Conservation (phyloP, 495 filamentous ascomycete genomes). For the Tuber indicum region DNA sequence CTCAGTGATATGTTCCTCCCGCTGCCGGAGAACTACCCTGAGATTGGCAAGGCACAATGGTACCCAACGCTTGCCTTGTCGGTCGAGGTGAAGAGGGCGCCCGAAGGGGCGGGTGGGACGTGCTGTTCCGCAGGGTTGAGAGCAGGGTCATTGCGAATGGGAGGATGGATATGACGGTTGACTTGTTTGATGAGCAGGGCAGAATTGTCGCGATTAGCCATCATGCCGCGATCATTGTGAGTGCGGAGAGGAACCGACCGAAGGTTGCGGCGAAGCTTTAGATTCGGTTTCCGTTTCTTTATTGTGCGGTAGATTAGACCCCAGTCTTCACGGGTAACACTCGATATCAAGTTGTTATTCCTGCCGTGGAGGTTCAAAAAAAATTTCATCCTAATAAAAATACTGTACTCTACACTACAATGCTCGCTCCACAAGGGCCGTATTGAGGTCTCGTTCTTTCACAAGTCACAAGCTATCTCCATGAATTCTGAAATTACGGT, state of each 20-base stretch:
- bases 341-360: not conserved
- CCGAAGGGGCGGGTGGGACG: slow-evolving; percentile 58
- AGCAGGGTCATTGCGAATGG: slow-evolving; percentile 57
- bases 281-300: not conserved
- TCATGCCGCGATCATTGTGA: slow-evolving; percentile 58
- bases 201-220: slow-evolving; percentile 57
- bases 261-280: not conserved
- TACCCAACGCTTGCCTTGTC: slow-evolving; percentile 71
- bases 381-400: not conserved
- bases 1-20: slow-evolving; percentile 32
- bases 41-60: slow-evolving; percentile 50
- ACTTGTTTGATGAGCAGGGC: slow-evolving; percentile 53
- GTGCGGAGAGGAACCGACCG: slow-evolving; percentile 49
- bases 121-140: slow-evolving; percentile 57
- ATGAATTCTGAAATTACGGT: not conserved
- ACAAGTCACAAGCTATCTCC: not conserved
- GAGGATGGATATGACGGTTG: slow-evolving; percentile 59
- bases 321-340: not conserved
- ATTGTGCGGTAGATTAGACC: not conserved
- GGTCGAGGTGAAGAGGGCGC: slow-evolving; percentile 58
- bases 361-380: not conserved
- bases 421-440: not conserved
- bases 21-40: slow-evolving; percentile 36
- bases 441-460: not conserved
- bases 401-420: not conserved